phyloP scores from a whole-genome alignment of 441 rosid species.

The Brassica hybrid region DNA sequence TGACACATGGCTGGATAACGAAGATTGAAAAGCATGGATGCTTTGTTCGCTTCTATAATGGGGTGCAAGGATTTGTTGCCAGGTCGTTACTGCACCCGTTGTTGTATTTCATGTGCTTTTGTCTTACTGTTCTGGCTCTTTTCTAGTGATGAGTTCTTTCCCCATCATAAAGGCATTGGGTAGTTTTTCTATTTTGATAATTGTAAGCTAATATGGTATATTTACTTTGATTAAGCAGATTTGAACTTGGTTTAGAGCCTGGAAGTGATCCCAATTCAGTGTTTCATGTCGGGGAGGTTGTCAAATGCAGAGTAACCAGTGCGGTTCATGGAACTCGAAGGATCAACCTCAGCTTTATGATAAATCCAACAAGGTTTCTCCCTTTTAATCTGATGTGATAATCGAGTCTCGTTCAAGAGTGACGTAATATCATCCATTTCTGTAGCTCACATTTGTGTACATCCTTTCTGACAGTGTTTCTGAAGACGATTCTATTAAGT shows the following conservation, averaged over 20 bases:
- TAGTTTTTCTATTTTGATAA: conserved; percentile 14
- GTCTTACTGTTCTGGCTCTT: conserved; percentile 20
- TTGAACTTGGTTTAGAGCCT: conserved; percentile 90
- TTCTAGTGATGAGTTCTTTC: not conserved
- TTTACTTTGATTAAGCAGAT: conserved; percentile 60
- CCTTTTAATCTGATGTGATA: conserved; percentile 23
- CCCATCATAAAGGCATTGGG: conserved; percentile 16
- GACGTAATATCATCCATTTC: conserved; percentile 13
- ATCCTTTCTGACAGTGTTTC: conserved; percentile 59
- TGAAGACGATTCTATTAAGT: conserved; percentile 75
- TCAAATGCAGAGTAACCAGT: conserved; percentile 89
- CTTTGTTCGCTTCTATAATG: conserved; percentile 94
- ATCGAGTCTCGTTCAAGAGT: not conserved
- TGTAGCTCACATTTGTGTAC: conserved; percentile 28
- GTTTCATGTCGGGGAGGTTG: conserved; percentile 93
- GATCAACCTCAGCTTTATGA: conserved; percentile 85
- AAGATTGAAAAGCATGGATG: conserved; percentile 97
- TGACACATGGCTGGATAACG: conserved; percentile 98
- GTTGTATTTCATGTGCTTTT: conserved; percentile 15
- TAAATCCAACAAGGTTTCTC: conserved; percentile 55
- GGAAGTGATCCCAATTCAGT: conserved; percentile 71
- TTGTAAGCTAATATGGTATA: conserved; percentile 21
- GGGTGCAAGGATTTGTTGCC: conserved; percentile 96
- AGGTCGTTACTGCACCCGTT: conserved; percentile 55
- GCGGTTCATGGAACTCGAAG: conserved; percentile 70